Evolutionary conservation across 768 basidiomycete genomes (phyloP).

Genomic region (Royoungia palumana): DNA sequence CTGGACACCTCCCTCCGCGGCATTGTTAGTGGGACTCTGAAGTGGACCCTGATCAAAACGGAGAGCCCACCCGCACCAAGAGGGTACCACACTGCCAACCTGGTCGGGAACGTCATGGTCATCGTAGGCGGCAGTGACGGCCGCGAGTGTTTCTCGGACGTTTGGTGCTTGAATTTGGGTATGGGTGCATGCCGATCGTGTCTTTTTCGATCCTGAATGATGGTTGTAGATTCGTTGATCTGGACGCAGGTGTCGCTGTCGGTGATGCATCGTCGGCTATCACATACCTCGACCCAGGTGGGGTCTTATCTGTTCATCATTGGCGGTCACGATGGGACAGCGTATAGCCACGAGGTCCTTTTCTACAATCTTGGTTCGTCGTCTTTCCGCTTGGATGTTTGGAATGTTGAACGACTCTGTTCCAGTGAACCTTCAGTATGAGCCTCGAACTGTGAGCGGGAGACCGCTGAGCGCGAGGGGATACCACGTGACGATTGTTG

Average conservation of each 20-base stretch:
- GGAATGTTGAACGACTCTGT: neutral
- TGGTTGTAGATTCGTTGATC: constrained; percentile 21
- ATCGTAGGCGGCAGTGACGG: constrained; percentile 92
- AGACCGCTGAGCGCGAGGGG: constrained; percentile 71
- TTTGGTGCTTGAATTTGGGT: constrained; percentile 88
- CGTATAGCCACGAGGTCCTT: constrained; percentile 72
- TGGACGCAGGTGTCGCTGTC: constrained; percentile 28
- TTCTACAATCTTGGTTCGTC: constrained; percentile 81
- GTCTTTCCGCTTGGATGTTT: neutral
- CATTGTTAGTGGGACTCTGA: constrained; percentile 29
- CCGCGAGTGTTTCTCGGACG: constrained; percentile 80
- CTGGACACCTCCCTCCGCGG: constrained; percentile 27
- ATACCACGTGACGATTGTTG: constrained; percentile 78
- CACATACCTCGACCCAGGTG: constrained; percentile 86
- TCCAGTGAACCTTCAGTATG: constrained; percentile 81
- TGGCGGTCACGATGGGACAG: constrained; percentile 81
- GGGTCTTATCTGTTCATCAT: constrained; percentile 89
- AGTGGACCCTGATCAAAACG: constrained; percentile 61
- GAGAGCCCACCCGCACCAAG: constrained; percentile 56
- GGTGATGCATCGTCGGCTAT: constrained; percentile 55
- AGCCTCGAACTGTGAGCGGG: constrained; percentile 65
- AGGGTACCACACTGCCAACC: constrained; percentile 90
- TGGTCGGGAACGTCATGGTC: constrained; percentile 83
- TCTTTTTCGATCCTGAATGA: neutral
- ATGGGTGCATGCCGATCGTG: constrained; percentile 20